Evolutionary conservation across 441 rosid genomes (phyloP).

Genomic region (Metrosideros polymorpha): DNA sequence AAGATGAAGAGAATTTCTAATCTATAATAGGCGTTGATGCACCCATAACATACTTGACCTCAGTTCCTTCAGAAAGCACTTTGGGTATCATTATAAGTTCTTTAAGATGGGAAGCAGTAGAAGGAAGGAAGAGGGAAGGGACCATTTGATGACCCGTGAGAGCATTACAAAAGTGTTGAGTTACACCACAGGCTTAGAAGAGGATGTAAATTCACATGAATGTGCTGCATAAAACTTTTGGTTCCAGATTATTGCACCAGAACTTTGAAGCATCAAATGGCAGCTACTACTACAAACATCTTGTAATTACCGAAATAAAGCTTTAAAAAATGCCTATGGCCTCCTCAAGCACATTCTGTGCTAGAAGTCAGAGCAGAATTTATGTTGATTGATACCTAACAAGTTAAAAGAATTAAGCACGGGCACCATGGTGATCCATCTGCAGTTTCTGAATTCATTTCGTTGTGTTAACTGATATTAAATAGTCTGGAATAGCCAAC

Average conservation of each 20-base stretch:
- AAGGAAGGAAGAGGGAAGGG: neutral
- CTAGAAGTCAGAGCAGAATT: neutral
- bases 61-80: neutral
- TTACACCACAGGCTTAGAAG: neutral
- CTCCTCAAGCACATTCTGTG: neutral
- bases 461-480: neutral
- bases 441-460: neutral
- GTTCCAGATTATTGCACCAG: neutral
- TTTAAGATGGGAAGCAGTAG: neutral
- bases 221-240: neutral
- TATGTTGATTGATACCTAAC: neutral
- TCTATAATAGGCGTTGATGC: neutral
- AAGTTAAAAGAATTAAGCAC: neutral
- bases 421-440: neutral
- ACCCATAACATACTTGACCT: neutral
- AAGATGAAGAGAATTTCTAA: neutral
- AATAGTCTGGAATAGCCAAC: neutral
- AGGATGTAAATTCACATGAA: neutral
- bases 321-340: neutral
- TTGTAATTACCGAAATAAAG: neutral
- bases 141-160: neutral
- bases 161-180: neutral
- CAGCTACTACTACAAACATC: neutral
- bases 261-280: neutral
- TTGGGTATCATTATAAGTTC: neutral